Percentiles rank a stretch among this genome's conserved stretches.
These are phyloP conservation scores for Sugiyamaella valdiviana DNA, from an alignment of 805 yeast genomes.

Conservation along the genomic window DNA sequence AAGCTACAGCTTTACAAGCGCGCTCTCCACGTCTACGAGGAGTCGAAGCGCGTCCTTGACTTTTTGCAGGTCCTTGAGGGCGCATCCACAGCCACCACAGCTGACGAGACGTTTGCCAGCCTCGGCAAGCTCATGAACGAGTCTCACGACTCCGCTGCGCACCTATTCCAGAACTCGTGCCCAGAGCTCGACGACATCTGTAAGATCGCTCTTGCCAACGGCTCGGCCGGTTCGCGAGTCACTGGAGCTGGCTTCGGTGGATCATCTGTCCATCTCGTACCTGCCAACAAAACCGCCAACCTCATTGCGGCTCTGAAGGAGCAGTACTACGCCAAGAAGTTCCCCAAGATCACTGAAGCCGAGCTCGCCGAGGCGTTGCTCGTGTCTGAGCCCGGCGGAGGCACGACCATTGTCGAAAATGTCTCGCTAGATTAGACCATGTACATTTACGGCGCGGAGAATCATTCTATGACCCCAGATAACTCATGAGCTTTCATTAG, in stretches of 20 bases:
- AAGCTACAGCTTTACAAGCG: conserved; percentile 51
- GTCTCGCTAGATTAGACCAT: conserved; percentile 11
- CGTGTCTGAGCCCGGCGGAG: conserved; percentile 50
- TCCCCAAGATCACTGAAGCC: conserved; percentile 43
- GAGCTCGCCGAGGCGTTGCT: conserved; percentile 48
- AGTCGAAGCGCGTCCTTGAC: conserved; percentile 52
- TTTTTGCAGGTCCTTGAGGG: conserved; percentile 39
- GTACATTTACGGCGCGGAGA: no score
- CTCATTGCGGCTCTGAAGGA: conserved; percentile 41
- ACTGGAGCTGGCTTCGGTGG: conserved; percentile 84
- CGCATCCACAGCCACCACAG: conserved; percentile 13
- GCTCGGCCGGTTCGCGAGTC: conserved; percentile 61
- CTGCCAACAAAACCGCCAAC: conserved; percentile 35
- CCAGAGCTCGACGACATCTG: conserved; percentile 50
- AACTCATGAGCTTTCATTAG: not conserved
- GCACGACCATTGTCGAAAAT: conserved; percentile 33
- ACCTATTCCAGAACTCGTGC: conserved; percentile 49
- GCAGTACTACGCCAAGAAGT: conserved; percentile 45
- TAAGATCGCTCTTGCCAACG: conserved; percentile 46
- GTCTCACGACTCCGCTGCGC: conserved; percentile 49
- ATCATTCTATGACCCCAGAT: no score
- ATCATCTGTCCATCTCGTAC: conserved; percentile 58
- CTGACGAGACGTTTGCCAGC: conserved; percentile 33
- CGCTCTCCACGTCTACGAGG: conserved; percentile 57
- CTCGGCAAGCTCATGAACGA: conserved; percentile 55